Percentiles rank a stretch among this genome's conserved stretches.
phyloP scores from a whole-genome alignment of 179 eudicot genomes.

The Silene noctiflora region DNA sequence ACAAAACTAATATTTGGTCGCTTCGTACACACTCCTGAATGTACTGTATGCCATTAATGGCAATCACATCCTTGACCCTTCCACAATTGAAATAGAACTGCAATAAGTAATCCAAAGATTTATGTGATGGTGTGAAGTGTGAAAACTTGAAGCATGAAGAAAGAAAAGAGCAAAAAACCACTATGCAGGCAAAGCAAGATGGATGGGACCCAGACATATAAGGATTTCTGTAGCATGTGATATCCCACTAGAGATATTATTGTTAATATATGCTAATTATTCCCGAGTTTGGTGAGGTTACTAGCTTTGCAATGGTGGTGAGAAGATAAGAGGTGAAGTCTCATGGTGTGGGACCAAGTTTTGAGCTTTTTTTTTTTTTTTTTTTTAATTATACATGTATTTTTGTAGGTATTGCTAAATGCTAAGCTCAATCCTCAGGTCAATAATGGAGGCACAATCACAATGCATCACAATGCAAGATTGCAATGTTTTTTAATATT shows the following conservation, averaged over 20 bases:
- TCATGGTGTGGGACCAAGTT: conserved; percentile 12
- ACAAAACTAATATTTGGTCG: not conserved
- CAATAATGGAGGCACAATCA: conserved; percentile 23
- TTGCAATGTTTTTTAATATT: not conserved
- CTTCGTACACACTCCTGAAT: not conserved
- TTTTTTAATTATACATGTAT: not conserved
- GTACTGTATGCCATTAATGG: not conserved
- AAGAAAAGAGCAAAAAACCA: conserved; percentile 26
- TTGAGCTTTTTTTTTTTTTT: not conserved
- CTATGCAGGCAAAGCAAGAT: conserved; percentile 39
- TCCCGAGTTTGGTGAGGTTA: conserved; percentile 18
- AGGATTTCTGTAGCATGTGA: conserved; percentile 29
- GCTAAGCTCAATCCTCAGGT: conserved; percentile 12
- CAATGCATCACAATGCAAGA: conserved; percentile 7
- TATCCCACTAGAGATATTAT: conserved; percentile 27
- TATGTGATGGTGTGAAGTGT: conserved; percentile 18
- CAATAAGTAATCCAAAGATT: conserved; percentile 7
- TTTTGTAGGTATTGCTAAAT: not conserved
- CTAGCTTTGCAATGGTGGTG: conserved; percentile 29
- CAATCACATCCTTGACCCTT: not conserved
- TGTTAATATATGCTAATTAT: conserved; percentile 11
- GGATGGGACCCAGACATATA: conserved; percentile 31
- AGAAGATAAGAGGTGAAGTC: conserved; percentile 28
- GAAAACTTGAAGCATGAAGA: conserved; percentile 30
- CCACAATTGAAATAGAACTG: conserved; percentile 18